These are phyloP conservation scores for Tardiomyces digboiensis DNA, from an alignment of 1,139 yeast species.

Conservation along the genomic window DNA sequence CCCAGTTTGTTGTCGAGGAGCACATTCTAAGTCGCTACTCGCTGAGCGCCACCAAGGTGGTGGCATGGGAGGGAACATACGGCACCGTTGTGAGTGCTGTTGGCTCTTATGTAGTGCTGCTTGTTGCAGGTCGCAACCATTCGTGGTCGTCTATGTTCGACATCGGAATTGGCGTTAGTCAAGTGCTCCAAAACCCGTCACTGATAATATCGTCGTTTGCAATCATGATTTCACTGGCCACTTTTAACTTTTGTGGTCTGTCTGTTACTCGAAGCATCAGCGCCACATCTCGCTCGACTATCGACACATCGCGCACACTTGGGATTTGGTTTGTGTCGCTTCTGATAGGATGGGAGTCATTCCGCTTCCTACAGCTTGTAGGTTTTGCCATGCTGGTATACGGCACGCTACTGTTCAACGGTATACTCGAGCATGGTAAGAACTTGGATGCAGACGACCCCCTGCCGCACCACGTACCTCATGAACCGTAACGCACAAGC, in stretches of 20 bases:
- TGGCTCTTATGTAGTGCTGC: conserved; percentile 35
- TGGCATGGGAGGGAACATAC: conserved; percentile 67
- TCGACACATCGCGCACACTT: conserved; percentile 70
- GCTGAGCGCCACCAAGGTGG: conserved; percentile 55
- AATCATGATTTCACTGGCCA: conserved; percentile 64
- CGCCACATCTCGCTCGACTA: conserved; percentile 73
- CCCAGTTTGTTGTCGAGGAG: conserved; percentile 75
- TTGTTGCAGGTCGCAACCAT: conserved; percentile 27
- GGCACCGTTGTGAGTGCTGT: conserved; percentile 43
- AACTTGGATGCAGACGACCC: not conserved
- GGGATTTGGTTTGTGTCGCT: conserved; percentile 73
- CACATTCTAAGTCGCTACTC: conserved; percentile 46
- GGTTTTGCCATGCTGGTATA: conserved; percentile 60
- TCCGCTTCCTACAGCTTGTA: conserved; percentile 46
- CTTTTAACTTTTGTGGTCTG: conserved; percentile 68
- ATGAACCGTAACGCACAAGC: not conserved
- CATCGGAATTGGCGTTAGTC: conserved; percentile 29
- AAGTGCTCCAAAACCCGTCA: conserved; percentile 34
- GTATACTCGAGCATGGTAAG: conserved; percentile 34
- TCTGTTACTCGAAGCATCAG: conserved; percentile 55
- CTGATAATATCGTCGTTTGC: conserved; percentile 45
- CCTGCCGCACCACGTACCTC: not conserved
- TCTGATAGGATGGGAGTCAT: conserved; percentile 69
- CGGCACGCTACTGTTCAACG: conserved; percentile 71
- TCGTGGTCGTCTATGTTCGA: conserved; percentile 48